phyloP scores from a whole-genome alignment of 257 asterid species.

The Agastache rugosa region DNA sequence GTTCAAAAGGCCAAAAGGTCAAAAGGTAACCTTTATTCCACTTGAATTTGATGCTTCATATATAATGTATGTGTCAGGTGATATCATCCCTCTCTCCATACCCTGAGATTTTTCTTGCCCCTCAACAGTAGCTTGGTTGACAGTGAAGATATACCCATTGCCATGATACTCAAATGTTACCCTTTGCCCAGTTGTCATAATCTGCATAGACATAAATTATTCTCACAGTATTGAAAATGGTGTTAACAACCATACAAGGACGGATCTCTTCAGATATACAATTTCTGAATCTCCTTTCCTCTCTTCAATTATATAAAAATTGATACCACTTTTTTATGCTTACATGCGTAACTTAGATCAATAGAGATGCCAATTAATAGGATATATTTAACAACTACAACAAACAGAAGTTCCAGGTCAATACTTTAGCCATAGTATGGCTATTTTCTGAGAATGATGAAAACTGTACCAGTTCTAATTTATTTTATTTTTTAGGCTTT shows the following conservation, averaged over 20 bases:
- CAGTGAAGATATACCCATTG: slow-evolving; percentile 77
- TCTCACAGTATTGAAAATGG: slow-evolving; percentile 19
- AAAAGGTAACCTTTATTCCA: slow-evolving; percentile 79
- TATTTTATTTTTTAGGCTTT: background rate
- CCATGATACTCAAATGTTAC: slow-evolving; percentile 92
- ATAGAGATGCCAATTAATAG: slow-evolving; percentile 18
- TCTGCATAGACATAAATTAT: slow-evolving; percentile 49
- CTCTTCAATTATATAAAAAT: background rate
- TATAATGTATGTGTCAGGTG: slow-evolving; percentile 83
- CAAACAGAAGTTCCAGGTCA: slow-evolving; percentile 17
- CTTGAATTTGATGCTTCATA: slow-evolving; percentile 83
- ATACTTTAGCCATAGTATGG: slow-evolving; percentile 20
- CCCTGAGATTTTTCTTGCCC: slow-evolving; percentile 67
- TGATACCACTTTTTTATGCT: slow-evolving; percentile 13
- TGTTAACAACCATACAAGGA: slow-evolving; percentile 10
- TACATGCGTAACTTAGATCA: slow-evolving; percentile 21
- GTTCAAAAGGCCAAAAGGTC: slow-evolving; percentile 27
- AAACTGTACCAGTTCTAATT: background rate
- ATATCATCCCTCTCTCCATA: slow-evolving; percentile 82
- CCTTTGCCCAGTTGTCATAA: slow-evolving; percentile 89
- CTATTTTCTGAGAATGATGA: slow-evolving; percentile 17
- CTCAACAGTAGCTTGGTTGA: slow-evolving; percentile 81
- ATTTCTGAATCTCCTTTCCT: slow-evolving; percentile 3
- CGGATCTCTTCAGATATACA: slow-evolving; percentile 3
- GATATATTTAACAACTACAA: slow-evolving; percentile 16